Base-by-base conservation (phyloP, 2,329 filamentous ascomycete species). In the Alternaria hordeiaustralica region DNA sequence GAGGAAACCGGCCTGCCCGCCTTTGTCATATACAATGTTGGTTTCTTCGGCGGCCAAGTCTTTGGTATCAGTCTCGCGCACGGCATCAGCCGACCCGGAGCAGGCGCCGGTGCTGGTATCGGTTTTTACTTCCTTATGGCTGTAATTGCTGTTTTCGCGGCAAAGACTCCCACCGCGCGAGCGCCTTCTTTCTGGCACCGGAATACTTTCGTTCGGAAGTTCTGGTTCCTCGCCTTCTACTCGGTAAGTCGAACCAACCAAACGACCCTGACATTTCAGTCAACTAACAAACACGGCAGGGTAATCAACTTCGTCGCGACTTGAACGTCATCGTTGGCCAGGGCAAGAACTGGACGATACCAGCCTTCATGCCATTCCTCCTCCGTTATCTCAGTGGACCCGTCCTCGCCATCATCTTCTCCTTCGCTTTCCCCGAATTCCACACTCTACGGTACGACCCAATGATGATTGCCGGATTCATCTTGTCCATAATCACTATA, bases 161-260 rank as follows among this genome's bases (percentile, higher is more conserved):
- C 80, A 6, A 82, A 79, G 55, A 82, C 78, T 0, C 85, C 86
- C 0, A 76, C 81, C 49, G 71, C 75, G 2, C 68, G 68, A 6
- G 82, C 83, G 0, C 78, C 84, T 0, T 75, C 75, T 2, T 82
- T 84, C 66, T 87, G 83, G 75, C 76, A 75, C 4, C 70, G 68
- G 6, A 85, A 81, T 41, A 60, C 67, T 0, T 72, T 82, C 23
- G 36, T 81, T 1, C 73, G 76, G 41, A 80, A 80, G 2, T 82
- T 87, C 49, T 88, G 85, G 84, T 88, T 84, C 63, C 68, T 88
- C 18, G 81, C 81, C 2, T 86, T 87, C 64, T 88, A 88, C 75
- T 88, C 86, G n/a, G 86, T 87, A 81, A 76, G 84, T 51, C 43
- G 12, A 2, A 21, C 2, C 18, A 21, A 45, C 20, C 21, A 2